phyloP scores from a whole-genome alignment of 371 early-diverging fungal species.

The Circinella umbellata region DNA sequence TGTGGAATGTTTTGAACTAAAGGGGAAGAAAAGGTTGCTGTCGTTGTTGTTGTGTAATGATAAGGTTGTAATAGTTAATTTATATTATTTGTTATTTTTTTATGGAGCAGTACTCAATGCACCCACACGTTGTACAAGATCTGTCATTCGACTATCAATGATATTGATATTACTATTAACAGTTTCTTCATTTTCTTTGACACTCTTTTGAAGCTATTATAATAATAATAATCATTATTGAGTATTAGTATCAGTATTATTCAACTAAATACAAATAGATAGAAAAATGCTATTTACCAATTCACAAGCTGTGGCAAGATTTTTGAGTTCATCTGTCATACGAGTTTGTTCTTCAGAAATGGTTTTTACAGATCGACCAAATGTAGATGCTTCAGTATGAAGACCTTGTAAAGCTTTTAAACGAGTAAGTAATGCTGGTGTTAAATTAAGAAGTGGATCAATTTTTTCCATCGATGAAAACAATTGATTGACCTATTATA shows the following conservation, averaged over 20 bases:
- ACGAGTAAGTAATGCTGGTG: constrained; percentile 82
- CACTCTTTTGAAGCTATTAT: constrained; percentile 61
- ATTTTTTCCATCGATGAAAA: constrained; percentile 75
- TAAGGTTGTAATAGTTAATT: too few species aligned
- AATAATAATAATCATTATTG: too few species aligned
- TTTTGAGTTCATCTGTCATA: constrained; percentile 71
- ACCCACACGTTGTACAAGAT: constrained; percentile 64
- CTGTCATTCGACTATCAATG: constrained; percentile 69
- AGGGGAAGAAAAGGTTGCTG: too few species aligned
- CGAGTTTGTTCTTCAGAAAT: constrained; percentile 76
- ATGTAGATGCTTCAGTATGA: constrained; percentile 84
- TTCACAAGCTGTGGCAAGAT: constrained; percentile 63
- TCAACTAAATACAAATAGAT: too few species aligned
- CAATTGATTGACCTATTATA: constrained; percentile 65
- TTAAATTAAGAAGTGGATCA: constrained; percentile 79
- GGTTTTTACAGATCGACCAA: constrained; percentile 75
- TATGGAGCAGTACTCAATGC: constrained; percentile 21
- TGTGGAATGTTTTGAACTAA: too few species aligned
- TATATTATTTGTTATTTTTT: neutral
- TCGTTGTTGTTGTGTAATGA: too few species aligned
- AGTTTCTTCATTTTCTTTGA: constrained; percentile 68
- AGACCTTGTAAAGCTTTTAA: constrained; percentile 79
- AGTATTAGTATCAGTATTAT: too few species aligned
- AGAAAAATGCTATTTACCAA: constrained; percentile 30
- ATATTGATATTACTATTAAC: constrained; percentile 72